phyloP scores from a whole-genome alignment of 2,329 filamentous ascomycete genomes.

The Colletotrichum sp. region DNA sequence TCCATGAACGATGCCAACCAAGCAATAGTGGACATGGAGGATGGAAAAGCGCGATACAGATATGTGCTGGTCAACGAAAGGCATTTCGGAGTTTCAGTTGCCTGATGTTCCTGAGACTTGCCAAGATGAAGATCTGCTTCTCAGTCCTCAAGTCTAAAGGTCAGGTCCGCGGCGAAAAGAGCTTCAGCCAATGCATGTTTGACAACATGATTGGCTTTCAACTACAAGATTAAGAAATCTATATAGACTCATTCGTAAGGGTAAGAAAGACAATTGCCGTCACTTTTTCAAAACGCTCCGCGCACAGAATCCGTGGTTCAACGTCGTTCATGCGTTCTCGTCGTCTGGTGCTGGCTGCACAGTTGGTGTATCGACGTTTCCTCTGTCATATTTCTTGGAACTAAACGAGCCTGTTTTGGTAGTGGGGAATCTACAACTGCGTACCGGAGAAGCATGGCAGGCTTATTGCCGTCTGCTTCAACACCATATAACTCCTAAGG shows the following conservation, averaged over 20 bases:
- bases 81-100: not conserved
- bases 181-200: not conserved
- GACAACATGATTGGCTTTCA: not conserved
- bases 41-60: slow-evolving; percentile 50
- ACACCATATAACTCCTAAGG: not conserved
- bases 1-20: slow-evolving; percentile 58
- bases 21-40: slow-evolving; percentile 56
- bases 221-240: not conserved
- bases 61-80: slow-evolving; percentile 36
- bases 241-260: not conserved
- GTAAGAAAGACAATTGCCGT: not conserved
- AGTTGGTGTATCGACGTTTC: not conserved
- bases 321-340: not conserved
- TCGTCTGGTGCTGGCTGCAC: not conserved
- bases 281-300: not conserved
- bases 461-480: not conserved
- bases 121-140: not conserved
- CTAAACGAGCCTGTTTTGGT: not conserved
- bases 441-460: not conserved
- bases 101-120: not conserved
- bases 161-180: not conserved
- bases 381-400: not conserved
- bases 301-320: not conserved
- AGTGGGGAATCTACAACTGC: not conserved
- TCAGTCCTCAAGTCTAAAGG: not conserved